Evolutionary conservation across 371 early-diverging fungal species (phyloP), one percentile per base, ranked within the genome.

Genomic region (Circinella umbellata): DNA sequence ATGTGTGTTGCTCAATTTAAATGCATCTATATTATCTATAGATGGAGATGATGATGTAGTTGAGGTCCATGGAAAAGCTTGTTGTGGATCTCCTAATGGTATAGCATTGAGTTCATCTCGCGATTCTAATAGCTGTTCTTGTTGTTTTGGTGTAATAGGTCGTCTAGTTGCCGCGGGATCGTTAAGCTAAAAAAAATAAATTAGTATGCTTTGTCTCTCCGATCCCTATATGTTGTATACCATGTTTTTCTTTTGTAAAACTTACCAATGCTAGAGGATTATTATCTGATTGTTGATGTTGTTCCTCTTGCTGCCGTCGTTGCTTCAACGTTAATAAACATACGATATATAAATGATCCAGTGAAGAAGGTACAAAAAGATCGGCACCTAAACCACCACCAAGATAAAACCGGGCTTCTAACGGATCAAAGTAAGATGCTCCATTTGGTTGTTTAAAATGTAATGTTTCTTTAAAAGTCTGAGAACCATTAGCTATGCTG

Each of bases 371-470:
- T 15, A 73, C 53, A 70, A 73, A 76, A 1, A 88, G 72, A 66
- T 90, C 84, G 3, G 86, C 88, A 42, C 89, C 89, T 17, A 89
- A 69, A 8, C 90, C 90, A 54, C 87, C 90, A 18, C 89, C 90
- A 20, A 90, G 69, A 68, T 86, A 88, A 63, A 86, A 68, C 38
- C 72, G 72, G 13, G 72, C 68, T 18, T 72, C 64, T 9, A 68
- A 47, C 4, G 63, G 57, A 17, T 70, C 60, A 27, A n/a, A 47
- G 36, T 14, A 55, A 18, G 53, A 46, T 17, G 69, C 10, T 13
- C 66, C 67, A 36, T 60, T 46, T 8, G 61, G 20, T 46, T 53
- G 35, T 27, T 66, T 48, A 38, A 71, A 61, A 18, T n/a, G 18
- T 2, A 71, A 55, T 35, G 42, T 63, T 54, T 68, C 65, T 27